A percentile compares a stretch with the other conserved stretches of the same genome.
These are phyloP conservation scores for Fusarium solani-melongenae DNA, from an alignment of 2,329 filamentous ascomycete species.

Conservation along the genomic window DNA sequence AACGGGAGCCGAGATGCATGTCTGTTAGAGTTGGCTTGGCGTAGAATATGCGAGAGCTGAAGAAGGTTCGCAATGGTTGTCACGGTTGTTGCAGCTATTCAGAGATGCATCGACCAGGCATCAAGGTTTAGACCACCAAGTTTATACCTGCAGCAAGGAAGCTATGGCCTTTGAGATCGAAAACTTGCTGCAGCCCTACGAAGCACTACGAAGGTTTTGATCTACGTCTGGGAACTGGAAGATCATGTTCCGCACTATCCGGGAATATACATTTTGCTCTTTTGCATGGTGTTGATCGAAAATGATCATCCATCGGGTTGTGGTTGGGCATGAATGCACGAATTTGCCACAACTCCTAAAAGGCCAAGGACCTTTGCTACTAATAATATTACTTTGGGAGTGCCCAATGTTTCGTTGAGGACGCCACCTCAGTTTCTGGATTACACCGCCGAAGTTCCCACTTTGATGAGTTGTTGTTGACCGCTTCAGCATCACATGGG, in stretches of 20 bases:
- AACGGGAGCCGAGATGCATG: constrained; percentile 8
- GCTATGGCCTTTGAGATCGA: not conserved
- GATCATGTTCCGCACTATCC: constrained; percentile 28
- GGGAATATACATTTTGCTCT: constrained; percentile 10
- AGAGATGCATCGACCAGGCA: not conserved
- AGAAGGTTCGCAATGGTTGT: not conserved
- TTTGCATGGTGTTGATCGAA: constrained; percentile 15
- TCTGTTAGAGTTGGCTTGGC: constrained; percentile 6
- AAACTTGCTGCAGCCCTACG: not conserved
- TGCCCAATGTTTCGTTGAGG: not conserved
- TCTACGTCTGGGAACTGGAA: constrained; percentile 1
- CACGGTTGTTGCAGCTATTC: not conserved
- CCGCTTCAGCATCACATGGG: not conserved
- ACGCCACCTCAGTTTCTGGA: not conserved
- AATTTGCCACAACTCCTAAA: not conserved
- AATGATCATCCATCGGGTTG: constrained; percentile 27
- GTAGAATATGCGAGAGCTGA: not conserved
- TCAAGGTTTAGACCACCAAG: not conserved
- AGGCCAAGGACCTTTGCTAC: not conserved
- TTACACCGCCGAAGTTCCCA: not conserved
- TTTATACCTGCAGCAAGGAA: not conserved
- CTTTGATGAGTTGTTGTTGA: not conserved
- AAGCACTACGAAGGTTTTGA: not conserved
- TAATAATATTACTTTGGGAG: not conserved
- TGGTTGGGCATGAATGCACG: constrained; percentile 30